Conservation (phyloP, 1,139 yeast species). For the Insectozyma bohioensis region DNA sequence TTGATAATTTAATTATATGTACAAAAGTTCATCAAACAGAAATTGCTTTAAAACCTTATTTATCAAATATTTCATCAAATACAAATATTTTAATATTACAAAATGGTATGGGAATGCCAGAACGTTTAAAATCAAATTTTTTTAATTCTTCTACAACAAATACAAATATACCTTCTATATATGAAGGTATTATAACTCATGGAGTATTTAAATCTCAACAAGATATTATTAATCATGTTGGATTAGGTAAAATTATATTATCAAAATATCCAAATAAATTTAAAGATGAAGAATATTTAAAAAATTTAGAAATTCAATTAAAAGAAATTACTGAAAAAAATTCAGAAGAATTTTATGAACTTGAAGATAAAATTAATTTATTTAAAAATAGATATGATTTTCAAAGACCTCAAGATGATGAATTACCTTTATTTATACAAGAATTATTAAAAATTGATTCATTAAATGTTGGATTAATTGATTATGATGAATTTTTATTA, state of each 20-base stretch:
- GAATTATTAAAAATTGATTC: conserved; percentile 28
- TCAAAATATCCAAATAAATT: conserved; percentile 17
- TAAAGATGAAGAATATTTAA: background rate
- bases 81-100: conserved; percentile 70
- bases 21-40: conserved; percentile 64
- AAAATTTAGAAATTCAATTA: too few species aligned
- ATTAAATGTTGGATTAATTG: conserved; percentile 45
- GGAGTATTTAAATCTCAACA: conserved; percentile 59
- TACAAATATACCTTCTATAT: conserved; percentile 51
- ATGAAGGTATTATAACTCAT: conserved; percentile 78
- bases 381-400: too few species aligned
- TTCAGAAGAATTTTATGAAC: too few species aligned
- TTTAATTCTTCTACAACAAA: conserved; percentile 2
- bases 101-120: conserved; percentile 73
- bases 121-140: conserved; percentile 47
- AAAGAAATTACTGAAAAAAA: too few species aligned
- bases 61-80: conserved; percentile 34
- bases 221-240: conserved; percentile 63
- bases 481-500: conserved; percentile 55
- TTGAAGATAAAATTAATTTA: too few species aligned
- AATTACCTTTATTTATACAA: conserved; percentile 31
- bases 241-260: conserved; percentile 58
- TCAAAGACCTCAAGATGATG: too few species aligned
- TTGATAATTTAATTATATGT: conserved; percentile 56
- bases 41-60: conserved; percentile 46